Base-by-base conservation (phyloP, 257 asterid genomes). In the Striga asiatica region DNA sequence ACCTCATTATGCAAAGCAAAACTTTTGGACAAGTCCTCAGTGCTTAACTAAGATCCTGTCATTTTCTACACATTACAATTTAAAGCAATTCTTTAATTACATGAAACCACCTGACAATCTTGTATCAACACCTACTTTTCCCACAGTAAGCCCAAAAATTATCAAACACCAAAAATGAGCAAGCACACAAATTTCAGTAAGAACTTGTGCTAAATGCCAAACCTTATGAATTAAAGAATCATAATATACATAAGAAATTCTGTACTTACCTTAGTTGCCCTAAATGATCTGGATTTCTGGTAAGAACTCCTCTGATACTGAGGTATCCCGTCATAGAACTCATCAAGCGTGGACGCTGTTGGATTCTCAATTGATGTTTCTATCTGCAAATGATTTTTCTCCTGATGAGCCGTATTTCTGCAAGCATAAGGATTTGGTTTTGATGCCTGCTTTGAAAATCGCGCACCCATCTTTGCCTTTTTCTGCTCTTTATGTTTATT, bases 311-410 rank as follows among this genome's bases (percentile, higher is more conserved):
- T 71, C 27, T 57, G 64, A 24, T 67, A 85, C 22, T 77, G 81
- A 4, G 95, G 95, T 58, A 85, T 85, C 35, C 95, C 95, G 39
- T 85, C 95, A 17, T 82, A 85, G 58, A 82, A 76, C 29, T 76
- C 93, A 34, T 85, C 93, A 61, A 35, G 79, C 72, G 56, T 34
- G 48, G 50, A 38, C 14, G 46, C 66, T 66, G 62, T 18, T 53
- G 66, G 61, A 58, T 68, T 24, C 16, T 56, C 57, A 24, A 56
- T 65, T 61, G 59, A 14, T 28, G 6, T 54, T 71, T 20, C 28
- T 48, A n/a, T n/a, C 62, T 67, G 64, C 25, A 8, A 37, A 67
- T 60, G 68, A 58, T 50, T 50, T 66, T 46, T 34, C 27, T 71
- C 69, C 17, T 71, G 71, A 18, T 34, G 35, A 8, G 13, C 64